These are phyloP conservation scores for Chalara sp. DNA, from an alignment of 2,329 filamentous ascomycete genomes.

Conservation along the genomic window DNA sequence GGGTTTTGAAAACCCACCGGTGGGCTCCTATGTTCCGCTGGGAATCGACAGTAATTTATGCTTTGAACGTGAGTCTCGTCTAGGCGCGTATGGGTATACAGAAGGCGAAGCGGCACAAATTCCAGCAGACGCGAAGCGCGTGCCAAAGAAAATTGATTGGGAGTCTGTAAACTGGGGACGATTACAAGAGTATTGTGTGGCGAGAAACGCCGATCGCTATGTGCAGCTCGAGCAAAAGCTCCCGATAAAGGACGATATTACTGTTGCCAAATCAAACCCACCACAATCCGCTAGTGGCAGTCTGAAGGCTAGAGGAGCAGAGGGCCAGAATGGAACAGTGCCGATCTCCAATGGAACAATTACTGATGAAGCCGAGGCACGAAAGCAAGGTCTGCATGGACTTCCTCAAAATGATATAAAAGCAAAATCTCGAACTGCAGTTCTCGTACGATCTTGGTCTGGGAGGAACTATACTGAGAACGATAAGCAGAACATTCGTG, in stretches of 20 bases:
- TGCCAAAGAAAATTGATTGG: slow-evolving; percentile 43
- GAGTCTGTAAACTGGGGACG: slow-evolving; percentile 62
- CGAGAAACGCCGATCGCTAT: slow-evolving; percentile 61
- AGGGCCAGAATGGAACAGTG: background rate
- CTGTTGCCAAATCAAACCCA: background rate
- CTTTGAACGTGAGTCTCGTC: slow-evolving; percentile 62
- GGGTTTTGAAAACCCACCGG: slow-evolving; percentile 51
- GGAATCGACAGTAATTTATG: slow-evolving; percentile 57
- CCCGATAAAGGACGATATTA: background rate
- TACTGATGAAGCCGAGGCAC: background rate
- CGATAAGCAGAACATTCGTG: slow-evolving; percentile 71
- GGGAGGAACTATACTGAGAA: slow-evolving; percentile 72
- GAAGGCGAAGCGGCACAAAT: slow-evolving; percentile 11
- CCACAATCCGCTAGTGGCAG: background rate
- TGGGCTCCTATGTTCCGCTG: slow-evolving; percentile 56
- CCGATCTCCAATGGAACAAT: background rate
- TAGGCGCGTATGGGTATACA: slow-evolving; percentile 57
- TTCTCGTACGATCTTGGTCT: slow-evolving; percentile 70
- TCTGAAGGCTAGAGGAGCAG: background rate
- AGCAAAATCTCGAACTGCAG: slow-evolving; percentile 50
- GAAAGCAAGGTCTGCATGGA: background rate
- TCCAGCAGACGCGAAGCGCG: background rate
- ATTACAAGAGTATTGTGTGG: slow-evolving; percentile 59
- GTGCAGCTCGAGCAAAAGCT: slow-evolving; percentile 6
- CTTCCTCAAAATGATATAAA: background rate